Evolutionary conservation across 1,139 yeast genomes (phyloP).

Genomic region (Citeromyces hawaiiensis): DNA sequence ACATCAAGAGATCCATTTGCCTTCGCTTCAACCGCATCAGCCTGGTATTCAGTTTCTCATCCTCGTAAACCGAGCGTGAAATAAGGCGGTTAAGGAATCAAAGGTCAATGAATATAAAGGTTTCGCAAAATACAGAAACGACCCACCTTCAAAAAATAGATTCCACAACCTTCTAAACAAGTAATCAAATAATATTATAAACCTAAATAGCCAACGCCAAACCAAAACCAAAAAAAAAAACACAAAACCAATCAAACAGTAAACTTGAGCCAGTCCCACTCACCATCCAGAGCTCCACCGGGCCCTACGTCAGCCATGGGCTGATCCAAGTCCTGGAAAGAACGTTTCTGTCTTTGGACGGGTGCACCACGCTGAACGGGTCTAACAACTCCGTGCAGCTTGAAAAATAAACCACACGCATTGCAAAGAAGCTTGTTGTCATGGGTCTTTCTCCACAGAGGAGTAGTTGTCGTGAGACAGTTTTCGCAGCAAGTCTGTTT

Average conservation of each 20-base stretch:
- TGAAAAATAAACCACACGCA: slow-evolving; percentile 46
- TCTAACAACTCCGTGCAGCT: slow-evolving; percentile 43
- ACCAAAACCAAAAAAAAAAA: neutral
- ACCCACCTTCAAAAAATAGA: too few species aligned
- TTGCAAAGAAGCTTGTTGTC: slow-evolving; percentile 42
- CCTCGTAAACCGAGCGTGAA: too few species aligned
- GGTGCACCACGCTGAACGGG: slow-evolving; percentile 1
- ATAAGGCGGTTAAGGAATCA: too few species aligned
- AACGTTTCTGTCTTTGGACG: neutral
- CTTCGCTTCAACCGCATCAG: too few species aligned
- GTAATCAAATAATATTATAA: neutral
- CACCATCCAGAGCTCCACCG: slow-evolving; percentile 18
- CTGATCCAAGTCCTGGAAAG: neutral
- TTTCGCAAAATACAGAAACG: too few species aligned
- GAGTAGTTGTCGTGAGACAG: slow-evolving; percentile 44
- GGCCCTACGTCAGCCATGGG: slow-evolving; percentile 11
- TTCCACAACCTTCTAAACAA: neutral
- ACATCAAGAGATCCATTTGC: too few species aligned
- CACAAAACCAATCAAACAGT: slow-evolving; percentile 13
- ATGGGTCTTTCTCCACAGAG: slow-evolving; percentile 42
- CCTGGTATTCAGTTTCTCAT: too few species aligned
- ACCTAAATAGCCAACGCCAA: neutral
- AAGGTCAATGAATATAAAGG: too few species aligned
- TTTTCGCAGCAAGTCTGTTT: slow-evolving; percentile 25
- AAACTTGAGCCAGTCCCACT: slow-evolving; percentile 20